Evolutionary conservation across 148 eudicot genomes (phyloP), one percentile per base, ranked within the genome.

Genomic region (Rhododendron williamsianum): DNA sequence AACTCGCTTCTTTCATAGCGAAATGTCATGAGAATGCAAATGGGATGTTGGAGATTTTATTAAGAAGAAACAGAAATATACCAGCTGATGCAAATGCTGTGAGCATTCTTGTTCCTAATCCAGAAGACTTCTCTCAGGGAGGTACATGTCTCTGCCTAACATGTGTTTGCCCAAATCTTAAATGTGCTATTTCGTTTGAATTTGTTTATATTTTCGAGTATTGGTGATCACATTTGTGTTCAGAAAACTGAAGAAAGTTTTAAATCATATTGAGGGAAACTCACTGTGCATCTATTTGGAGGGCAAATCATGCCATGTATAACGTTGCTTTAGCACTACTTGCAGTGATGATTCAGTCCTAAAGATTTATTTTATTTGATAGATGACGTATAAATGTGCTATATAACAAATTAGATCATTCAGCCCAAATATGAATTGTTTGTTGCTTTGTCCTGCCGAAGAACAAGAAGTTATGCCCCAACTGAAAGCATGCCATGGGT

Each of bases 31-130:
- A 86, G 81, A 89, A 90, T 80, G 88, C 82, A 83, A 83, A 86
- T 89, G 92, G 93, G 76, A 87, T 90, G 93, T 81, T 90, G 79
- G 92, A 93, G 87, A 85, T 96, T 86, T 60, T 93, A 84, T 85
- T 96, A 81, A 93, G 87, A 89, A 92, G 98, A 91, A 94, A 90
- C 84, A 90, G 88, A 88, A 90, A 91, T 86, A 90, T 94, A 58
- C 92, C 91, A 45, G 95, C 92, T 69, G 98, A 96, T 89, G 83
- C 86, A 12, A 94, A 96, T 91, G 98, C 98, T 80, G 90, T 96
- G 83, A 93, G 98, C 83, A 89, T 94, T 81, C 88, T 89, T 88
- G 92, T 94, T 89, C 92, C 92, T 36, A 86, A 92, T 87, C 92
- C 94, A 25, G 83, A 85, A 43, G 88, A 88, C 49, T 25, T 82